These are phyloP conservation scores for Jaltomata sinuosa DNA, from an alignment of 257 asterid species.

Conservation along the genomic window DNA sequence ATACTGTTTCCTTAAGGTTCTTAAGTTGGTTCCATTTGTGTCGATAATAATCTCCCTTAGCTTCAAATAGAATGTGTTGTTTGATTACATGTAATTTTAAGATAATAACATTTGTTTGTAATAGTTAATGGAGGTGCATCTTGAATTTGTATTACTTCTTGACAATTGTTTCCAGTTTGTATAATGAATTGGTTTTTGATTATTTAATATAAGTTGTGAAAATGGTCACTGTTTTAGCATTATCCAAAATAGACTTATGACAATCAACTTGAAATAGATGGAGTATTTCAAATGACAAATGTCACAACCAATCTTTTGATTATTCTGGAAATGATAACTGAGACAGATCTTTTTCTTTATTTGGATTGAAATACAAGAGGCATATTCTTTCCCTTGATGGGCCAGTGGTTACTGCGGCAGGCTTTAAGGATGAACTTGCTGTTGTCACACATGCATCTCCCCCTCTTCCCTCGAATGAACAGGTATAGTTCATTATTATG, in stretches of 20 bases:
- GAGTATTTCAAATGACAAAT: not conserved
- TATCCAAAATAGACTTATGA: not conserved
- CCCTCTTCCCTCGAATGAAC: constrained; percentile 80
- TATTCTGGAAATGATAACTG: not conserved
- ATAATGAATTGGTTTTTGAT: not conserved
- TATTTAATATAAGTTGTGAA: not conserved
- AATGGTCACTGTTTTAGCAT: not conserved
- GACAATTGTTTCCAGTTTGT: not conserved
- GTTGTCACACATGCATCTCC: constrained; percentile 77
- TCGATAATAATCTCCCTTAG: not conserved
- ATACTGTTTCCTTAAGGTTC: not conserved
- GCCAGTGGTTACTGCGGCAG: constrained; percentile 89
- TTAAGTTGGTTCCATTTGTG: not conserved
- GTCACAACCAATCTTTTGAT: not conserved
- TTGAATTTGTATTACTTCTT: not conserved
- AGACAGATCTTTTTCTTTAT: constrained; percentile 10
- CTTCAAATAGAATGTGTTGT: not conserved
- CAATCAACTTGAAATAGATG: not conserved
- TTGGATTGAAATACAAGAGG: constrained; percentile 34
- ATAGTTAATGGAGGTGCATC: not conserved
- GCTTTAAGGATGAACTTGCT: constrained; percentile 79
- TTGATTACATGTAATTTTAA: not conserved
- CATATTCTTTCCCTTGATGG: constrained; percentile 75
- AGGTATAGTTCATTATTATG: constrained; percentile 34
- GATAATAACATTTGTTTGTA: not conserved